phyloP scores from a whole-genome alignment of 371 early-diverging fungal genomes.

The Rhizopus microsporus region DNA sequence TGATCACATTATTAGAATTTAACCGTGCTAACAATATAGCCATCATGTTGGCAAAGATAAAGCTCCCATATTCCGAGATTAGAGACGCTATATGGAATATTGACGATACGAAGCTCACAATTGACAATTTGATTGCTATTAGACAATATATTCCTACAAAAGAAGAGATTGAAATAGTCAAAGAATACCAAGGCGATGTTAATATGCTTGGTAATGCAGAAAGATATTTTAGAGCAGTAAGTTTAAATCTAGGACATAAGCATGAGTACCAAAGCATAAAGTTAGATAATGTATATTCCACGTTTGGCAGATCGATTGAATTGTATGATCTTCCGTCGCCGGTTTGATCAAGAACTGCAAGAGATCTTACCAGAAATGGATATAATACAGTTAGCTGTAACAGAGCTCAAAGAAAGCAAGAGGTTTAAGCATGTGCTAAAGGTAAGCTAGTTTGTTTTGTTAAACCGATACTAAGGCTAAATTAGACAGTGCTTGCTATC shows the following conservation, averaged over 20 bases:
- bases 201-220: constrained; percentile 69
- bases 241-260: background rate
- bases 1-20: constrained; percentile 60
- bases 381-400: constrained; percentile 32
- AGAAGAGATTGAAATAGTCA: constrained; percentile 69
- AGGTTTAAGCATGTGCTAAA: constrained; percentile 62
- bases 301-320: constrained; percentile 67
- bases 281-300: constrained; percentile 66
- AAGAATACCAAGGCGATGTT: constrained; percentile 66
- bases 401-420: constrained; percentile 31
- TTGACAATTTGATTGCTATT: constrained; percentile 60
- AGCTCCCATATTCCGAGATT: constrained; percentile 65
- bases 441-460: constrained; percentile 27
- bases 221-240: constrained; percentile 60
- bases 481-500: constrained; percentile 67
- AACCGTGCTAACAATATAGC: constrained; percentile 68
- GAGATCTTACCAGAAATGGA: constrained; percentile 60
- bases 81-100: constrained; percentile 68
- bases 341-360: constrained; percentile 70
- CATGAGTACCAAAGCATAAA: background rate
- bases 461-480: background rate
- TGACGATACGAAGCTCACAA: constrained; percentile 57
- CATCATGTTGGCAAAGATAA: constrained; percentile 74
- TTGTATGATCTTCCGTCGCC: constrained; percentile 74
- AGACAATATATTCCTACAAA: constrained; percentile 64